Base-by-base conservation (phyloP, 495 filamentous ascomycete species). In the Podospora didyma region DNA sequence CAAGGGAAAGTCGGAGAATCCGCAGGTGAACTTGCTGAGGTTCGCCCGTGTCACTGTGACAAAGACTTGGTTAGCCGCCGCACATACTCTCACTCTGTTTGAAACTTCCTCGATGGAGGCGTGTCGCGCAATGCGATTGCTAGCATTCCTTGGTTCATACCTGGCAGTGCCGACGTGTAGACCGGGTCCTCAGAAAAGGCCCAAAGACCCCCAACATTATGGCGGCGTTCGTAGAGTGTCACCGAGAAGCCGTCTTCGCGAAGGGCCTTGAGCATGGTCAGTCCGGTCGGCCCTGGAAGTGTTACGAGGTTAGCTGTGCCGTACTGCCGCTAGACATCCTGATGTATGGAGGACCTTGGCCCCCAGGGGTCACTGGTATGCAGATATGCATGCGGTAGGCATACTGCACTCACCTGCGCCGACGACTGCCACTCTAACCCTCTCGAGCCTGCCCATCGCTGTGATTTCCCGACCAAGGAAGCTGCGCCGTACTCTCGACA, bases 231-330 rank as follows among this genome's bases (percentile, higher is more conserved):
- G 56, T 65, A 75, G 16, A 60, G 51, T 2, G 66, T 73, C 16
- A 66, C 69, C 14, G 62, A 54, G 56, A 73, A 75, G 37, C 73
- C 71, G 59, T 73, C 70, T 46, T 71, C 68, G 28, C 63, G 63
- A 17, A 74, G 63, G 17, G 62, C 65, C 62, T 74, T 72, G 51
- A 73, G 62, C 59, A 70, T 67, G 22, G 63, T 61, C 21, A 73
- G 62, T 34, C 73, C 73, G 16, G 61, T 54, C 2, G 69, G 54
- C 3, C 69, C 69, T 72, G 59, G 37, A 17, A 52, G 35, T 21
- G 14, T 24, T 17, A n/a, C n/a, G n/a, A n/a, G n/a, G n/a, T n/a
- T n/a, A n/a, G n/a, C n/a, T n/a, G n/a, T n/a, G n/a, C n/a, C n/a
- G n/a, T n/a, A n/a, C n/a, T n/a, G n/a, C n/a, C n/a, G n/a, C n/a